phyloP scores from a whole-genome alignment of 345 rosid species.

The Bruguiera parviflora region DNA sequence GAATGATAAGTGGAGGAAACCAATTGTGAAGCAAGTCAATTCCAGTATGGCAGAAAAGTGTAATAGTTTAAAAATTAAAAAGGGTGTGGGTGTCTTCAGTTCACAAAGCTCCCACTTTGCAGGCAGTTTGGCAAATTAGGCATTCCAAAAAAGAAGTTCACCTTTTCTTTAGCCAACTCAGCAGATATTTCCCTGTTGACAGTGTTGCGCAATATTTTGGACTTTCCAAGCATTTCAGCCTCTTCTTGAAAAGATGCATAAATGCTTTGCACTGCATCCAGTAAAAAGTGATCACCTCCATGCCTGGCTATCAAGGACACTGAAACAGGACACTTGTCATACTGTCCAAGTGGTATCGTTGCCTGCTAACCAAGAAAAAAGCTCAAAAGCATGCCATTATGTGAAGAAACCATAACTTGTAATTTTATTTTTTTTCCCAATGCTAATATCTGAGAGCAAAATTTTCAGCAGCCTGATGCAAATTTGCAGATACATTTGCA shows the following conservation, averaged over 20 bases:
- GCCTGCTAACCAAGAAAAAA: constrained; percentile 43
- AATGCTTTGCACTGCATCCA: constrained; percentile 70
- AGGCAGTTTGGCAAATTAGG: no score
- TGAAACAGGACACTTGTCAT: constrained; percentile 70
- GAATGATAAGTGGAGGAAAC: no score
- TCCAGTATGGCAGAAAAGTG: no score
- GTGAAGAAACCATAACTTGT: no score
- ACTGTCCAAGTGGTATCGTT: constrained; percentile 64
- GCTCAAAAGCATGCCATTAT: neutral
- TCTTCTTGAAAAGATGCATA: constrained; percentile 65
- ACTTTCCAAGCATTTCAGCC: constrained; percentile 43
- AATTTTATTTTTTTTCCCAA: no score
- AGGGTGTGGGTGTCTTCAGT: no score
- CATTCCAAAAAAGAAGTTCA: constrained; percentile 4
- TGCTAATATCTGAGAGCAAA: no score
- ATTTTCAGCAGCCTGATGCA: no score
- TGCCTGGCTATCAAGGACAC: constrained; percentile 80
- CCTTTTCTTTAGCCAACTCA: constrained; percentile 94
- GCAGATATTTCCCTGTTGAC: constrained; percentile 55
- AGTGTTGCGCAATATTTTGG: constrained; percentile 40
- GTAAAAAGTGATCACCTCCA: constrained; percentile 84
- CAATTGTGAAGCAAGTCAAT: no score
- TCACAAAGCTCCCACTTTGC: no score
- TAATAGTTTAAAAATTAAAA: no score
- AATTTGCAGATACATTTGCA: no score